Base-by-base conservation (phyloP, 2,329 filamentous ascomycete species). In the Hyphodiscus sp. region DNA sequence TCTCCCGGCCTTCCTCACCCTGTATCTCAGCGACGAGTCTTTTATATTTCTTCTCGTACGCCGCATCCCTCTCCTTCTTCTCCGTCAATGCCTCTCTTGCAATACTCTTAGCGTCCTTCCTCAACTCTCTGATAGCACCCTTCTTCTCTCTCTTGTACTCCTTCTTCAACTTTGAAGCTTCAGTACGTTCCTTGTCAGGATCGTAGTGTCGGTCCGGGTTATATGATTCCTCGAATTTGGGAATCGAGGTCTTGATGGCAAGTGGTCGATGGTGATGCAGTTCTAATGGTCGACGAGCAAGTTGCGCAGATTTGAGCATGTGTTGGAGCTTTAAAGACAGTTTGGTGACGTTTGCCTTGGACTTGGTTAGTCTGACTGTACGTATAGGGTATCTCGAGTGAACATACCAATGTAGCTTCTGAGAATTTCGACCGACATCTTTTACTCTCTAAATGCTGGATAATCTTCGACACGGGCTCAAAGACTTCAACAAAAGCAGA, bases 141-240 rank as follows among this genome's bases (percentile, higher is more conserved):
- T 99, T 99, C 71, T 83, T 82, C 79, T 99, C 94, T 68, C 87
- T 83, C 83, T 95, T 96, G 80, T 91, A 89, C 75, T 97, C 92
- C 58, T 85, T 85, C 74, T 85, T 85, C 67, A 99, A 80, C 71
- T 91, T 94, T 67, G 85, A 85, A 57, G 87, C 73, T 67, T 96
- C 91, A 20, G 89, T 86, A 33, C 94, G 88, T 71, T 96, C 91
- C 62, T 85, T 86, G 72, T 99, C 88, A 0, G 91, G 91, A 68
- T 99, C 95, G 80, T 99, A 97, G 79, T 97, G 94, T 74, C 91
- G 92, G 74, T 88, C 83, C 2, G 94, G 94, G 70, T 95, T 94
- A 80, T 91, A 99, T 54, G 82, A 80, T 69, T 96, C 92, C 74
- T 97, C 94, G 74, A 97, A 99, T 71, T 95, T 96, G 71, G 94